Conservation (phyloP, 2,329 filamentous ascomycete species). For the Colletotrichum sp. region DNA sequence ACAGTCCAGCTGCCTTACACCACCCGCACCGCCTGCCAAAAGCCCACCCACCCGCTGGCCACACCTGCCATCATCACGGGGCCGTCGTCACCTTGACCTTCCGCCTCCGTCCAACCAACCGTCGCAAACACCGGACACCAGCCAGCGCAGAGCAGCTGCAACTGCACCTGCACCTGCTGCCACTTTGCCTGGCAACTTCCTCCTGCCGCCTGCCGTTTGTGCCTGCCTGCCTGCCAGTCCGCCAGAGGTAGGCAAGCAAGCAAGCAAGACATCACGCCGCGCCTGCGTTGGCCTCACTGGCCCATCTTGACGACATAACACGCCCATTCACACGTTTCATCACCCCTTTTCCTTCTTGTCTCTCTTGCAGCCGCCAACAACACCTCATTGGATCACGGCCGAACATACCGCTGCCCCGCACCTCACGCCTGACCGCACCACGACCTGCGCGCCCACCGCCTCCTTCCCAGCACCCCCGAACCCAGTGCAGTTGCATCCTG, state of each 20-base stretch:
- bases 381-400: neutral
- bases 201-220: neutral
- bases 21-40: neutral
- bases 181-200: neutral
- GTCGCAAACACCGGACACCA: neutral
- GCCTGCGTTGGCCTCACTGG: neutral
- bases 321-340: neutral
- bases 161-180: neutral
- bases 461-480: neutral
- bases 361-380: neutral
- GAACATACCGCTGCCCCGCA: constrained; percentile 13
- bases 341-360: neutral
- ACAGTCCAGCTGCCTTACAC: neutral
- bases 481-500: neutral
- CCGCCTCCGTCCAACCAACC: neutral
- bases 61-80: constrained; percentile 1
- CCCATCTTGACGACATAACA: neutral
- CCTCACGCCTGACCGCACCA: neutral
- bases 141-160: neutral
- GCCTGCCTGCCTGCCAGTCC: neutral
- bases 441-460: neutral
- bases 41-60: neutral
- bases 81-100: neutral
- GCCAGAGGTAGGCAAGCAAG: neutral
- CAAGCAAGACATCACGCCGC: neutral